phyloP scores from a whole-genome alignment of 2,329 filamentous ascomycete genomes.

The Colletotrichum simmondsii region DNA sequence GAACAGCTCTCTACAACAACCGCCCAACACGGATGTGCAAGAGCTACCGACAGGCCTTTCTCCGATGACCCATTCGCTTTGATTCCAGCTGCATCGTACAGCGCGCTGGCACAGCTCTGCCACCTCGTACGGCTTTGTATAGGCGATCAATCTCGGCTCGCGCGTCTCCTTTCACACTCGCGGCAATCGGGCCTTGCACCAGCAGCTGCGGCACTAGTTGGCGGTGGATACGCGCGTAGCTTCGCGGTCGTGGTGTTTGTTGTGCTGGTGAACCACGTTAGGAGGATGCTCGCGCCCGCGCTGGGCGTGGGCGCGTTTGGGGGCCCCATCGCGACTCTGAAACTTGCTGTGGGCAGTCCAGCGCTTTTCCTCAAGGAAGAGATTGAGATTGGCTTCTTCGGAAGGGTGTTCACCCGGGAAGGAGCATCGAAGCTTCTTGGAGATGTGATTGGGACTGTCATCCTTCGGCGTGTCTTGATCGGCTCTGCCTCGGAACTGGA shows the following conservation, averaged over 20 bases:
- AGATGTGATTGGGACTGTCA: slow-evolving; percentile 2
- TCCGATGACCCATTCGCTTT: neutral
- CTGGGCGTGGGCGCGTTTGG: slow-evolving; percentile 43
- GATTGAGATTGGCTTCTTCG: slow-evolving; percentile 19
- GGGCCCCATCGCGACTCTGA: slow-evolving; percentile 47
- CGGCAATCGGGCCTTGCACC: neutral
- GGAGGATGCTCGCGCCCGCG: slow-evolving; percentile 45
- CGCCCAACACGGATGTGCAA: neutral
- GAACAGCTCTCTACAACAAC: neutral
- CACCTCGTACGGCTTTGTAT: neutral
- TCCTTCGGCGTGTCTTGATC: slow-evolving; percentile 18
- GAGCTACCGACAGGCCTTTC: neutral
- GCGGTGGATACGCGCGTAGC: slow-evolving; percentile 21
- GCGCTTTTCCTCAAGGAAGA: slow-evolving; percentile 46
- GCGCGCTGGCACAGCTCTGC: neutral
- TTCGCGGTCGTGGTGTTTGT: slow-evolving; percentile 45
- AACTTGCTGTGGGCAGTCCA: slow-evolving; percentile 47
- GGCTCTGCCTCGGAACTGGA: neutral
- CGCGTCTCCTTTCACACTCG: neutral
- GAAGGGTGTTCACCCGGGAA: neutral
- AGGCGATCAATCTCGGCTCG: neutral
- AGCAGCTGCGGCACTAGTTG: neutral
- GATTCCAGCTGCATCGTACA: neutral
- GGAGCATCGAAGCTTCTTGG: neutral
- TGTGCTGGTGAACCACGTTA: slow-evolving; percentile 51